Evolutionary conservation across 495 filamentous ascomycete species (phyloP), one percentile per base, ranked within the genome.

Genomic region (Parmelia sp.): DNA sequence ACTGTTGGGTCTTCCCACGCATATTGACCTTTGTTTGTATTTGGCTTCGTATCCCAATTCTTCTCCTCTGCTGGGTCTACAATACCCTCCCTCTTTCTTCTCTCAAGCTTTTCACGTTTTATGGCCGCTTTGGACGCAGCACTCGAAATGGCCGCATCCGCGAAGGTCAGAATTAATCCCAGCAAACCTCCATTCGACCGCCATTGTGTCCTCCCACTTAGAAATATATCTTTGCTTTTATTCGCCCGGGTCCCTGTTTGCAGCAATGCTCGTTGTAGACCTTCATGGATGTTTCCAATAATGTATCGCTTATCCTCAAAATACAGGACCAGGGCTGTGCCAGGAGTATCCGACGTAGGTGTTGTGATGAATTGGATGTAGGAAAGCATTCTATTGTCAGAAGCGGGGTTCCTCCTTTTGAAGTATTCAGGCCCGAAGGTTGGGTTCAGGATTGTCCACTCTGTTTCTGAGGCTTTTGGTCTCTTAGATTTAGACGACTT

Each of bases 291-390:
- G 71, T 90, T 87, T 11, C 94, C 94, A 69, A 98, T 86, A n/a
- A 97, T 60, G 72, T 97, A 98, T 53, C 91, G 84, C 71, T 86
- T 86, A 58, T 84, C 79, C 60, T 91, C 88, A 71, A 91, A 92
- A 70, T 90, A 83, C 14, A 97, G 80, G 36, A 89, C 57, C 33
- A 97, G 69, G 23, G 83, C 81, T 31, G 90, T 90, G 47, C 92
- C 95, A 21, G 87, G 87, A 1, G 94, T 95, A 72, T 98, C 94
- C 62, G 87, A 87, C 69, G 94, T 92, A n/a, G 95, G 92, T 33
- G 88, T 88, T 58, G 84, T 88, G 65, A 93, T 70, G 66, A 97
- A 73, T 73, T 93, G 84, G 51, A 90, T 81, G 69, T 74, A 80
- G 72, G 77, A 86, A 10, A 36, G 23, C 61, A 63, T 63, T 45